A percentile compares a stretch with the other conserved stretches of the same genome.
phyloP scores from a whole-genome alignment of 148 eudicot species.

The Gaultheria prostrata region DNA sequence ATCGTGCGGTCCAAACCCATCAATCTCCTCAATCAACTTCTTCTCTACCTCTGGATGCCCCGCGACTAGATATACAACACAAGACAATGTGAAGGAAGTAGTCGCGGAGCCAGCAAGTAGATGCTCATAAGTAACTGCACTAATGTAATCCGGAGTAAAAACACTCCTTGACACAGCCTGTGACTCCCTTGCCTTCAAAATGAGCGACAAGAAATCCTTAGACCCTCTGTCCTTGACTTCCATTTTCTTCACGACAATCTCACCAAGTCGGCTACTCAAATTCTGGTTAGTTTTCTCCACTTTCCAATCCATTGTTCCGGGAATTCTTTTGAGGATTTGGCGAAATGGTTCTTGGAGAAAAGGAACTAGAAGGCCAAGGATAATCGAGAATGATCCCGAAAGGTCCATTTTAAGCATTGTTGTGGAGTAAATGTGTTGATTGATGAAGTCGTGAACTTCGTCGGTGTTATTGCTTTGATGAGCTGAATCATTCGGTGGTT shows the following conservation, averaged over 20 bases:
- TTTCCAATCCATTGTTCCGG: conserved; percentile 81
- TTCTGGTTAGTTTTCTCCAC: conserved; percentile 54
- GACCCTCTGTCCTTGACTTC: conserved; percentile 39
- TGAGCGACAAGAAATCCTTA: conserved; percentile 76
- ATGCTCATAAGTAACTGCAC: conserved; percentile 80
- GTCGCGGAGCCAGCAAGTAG: conserved; percentile 84
- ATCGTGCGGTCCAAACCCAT: conserved; percentile 58
- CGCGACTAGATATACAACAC: conserved; percentile 65
- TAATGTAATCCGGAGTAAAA: conserved; percentile 69
- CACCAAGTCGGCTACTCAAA: conserved; percentile 49
- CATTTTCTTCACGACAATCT: conserved; percentile 53
- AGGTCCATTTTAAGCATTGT: conserved; percentile 88
- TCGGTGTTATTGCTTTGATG: conserved; percentile 15
- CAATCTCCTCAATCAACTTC: conserved; percentile 74
- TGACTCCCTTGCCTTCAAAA: conserved; percentile 62
- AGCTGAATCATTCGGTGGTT: conserved; percentile 28
- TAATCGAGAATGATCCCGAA: conserved; percentile 77
- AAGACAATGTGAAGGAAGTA: conserved; percentile 82
- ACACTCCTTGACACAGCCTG: conserved; percentile 37
- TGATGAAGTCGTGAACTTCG: conserved; percentile 60
- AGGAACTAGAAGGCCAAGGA: conserved; percentile 72
- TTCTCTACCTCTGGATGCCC: conserved; percentile 74
- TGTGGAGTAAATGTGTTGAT: conserved; percentile 81
- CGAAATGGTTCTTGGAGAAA: conserved; percentile 78
- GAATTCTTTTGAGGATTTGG: conserved; percentile 67